Percentiles rank a stretch among this genome's conserved stretches.
phyloP scores from a whole-genome alignment of 2,329 filamentous ascomycete genomes.

The Tolypocladium endophyticum region DNA sequence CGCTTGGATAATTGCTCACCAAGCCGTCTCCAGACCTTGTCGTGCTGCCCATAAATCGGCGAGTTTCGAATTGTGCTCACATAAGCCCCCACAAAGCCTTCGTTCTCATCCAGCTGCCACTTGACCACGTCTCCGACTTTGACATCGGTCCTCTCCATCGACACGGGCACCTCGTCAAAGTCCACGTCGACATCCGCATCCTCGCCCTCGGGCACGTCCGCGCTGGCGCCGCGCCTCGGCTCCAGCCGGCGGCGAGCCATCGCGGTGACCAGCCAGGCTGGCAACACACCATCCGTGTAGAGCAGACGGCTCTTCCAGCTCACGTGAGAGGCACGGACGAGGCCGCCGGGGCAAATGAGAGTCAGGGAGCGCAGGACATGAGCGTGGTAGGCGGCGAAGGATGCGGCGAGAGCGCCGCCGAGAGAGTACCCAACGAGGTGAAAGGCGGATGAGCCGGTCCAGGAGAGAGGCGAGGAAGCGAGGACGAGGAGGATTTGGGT shows the following conservation, averaged over 20 bases:
- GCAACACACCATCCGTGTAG: slow-evolving; percentile 50
- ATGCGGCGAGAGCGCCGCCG: slow-evolving; percentile 61
- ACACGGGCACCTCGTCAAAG: slow-evolving; percentile 40
- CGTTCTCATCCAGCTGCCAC: slow-evolving; percentile 60
- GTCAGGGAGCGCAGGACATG: slow-evolving; percentile 51
- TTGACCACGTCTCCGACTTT: slow-evolving; percentile 48
- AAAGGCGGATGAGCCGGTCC: slow-evolving; percentile 47
- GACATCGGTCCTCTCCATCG: slow-evolving; percentile 37
- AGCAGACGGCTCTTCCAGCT: slow-evolving; percentile 50
- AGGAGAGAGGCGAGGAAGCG: slow-evolving; percentile 49
- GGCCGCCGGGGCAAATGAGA: slow-evolving; percentile 57
- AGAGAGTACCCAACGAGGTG: slow-evolving; percentile 70
- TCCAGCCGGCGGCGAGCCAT: slow-evolving; percentile 41
- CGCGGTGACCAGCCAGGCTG: slow-evolving; percentile 43
- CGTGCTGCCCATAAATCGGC: slow-evolving; percentile 52
- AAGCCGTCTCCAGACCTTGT: slow-evolving; percentile 49
- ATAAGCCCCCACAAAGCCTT: slow-evolving; percentile 60
- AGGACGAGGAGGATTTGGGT: slow-evolving; percentile 55
- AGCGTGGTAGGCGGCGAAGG: slow-evolving; percentile 61
- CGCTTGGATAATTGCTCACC: slow-evolving; percentile 34
- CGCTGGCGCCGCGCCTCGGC: slow-evolving; percentile 24
- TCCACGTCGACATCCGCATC: slow-evolving; percentile 27
- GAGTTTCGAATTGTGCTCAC: slow-evolving; percentile 60
- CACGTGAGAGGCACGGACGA: slow-evolving; percentile 55
- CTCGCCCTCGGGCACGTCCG: slow-evolving; percentile 27